Evolutionary conservation across 768 basidiomycete genomes (phyloP).

Genomic region (Lentinula guzmanii): DNA sequence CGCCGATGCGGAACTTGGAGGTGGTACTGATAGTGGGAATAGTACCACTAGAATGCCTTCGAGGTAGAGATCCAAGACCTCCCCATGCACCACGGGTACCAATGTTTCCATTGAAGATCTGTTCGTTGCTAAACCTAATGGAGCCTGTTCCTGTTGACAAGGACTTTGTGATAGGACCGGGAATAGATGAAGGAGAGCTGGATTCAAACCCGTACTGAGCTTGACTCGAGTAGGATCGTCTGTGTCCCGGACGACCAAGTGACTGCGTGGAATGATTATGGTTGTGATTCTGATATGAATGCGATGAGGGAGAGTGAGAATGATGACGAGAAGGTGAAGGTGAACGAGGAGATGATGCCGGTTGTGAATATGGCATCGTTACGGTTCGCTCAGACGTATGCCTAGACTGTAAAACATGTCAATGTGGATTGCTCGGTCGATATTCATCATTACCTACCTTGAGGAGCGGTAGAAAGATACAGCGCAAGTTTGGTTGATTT

Average conservation of each 20-base stretch:
- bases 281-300: background rate
- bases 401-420: background rate
- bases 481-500: too few species aligned
- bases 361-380: background rate
- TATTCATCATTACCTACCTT: background rate
- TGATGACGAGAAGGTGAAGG: background rate
- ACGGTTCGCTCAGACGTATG: background rate
- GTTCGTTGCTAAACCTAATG: background rate
- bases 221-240: constrained; percentile 1
- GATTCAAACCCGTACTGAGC: background rate
- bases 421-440: background rate
- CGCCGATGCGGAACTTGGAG: constrained; percentile 1
- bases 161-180: background rate
- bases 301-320: background rate
- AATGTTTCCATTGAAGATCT: background rate
- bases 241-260: constrained; percentile 1
- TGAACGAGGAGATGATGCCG: background rate
- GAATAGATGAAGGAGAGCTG: background rate
- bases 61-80: constrained; percentile 1
- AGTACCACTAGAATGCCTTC: background rate
- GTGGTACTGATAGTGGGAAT: background rate
- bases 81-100: background rate
- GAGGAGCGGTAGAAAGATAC: background rate
- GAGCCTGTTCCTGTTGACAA: background rate
- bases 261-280: background rate